A percentile compares a stretch with the other conserved stretches of the same genome.
These are phyloP conservation scores for Candolleomyces eurysporus DNA, from an alignment of 768 basidiomycete species.

Conservation along the genomic window DNA sequence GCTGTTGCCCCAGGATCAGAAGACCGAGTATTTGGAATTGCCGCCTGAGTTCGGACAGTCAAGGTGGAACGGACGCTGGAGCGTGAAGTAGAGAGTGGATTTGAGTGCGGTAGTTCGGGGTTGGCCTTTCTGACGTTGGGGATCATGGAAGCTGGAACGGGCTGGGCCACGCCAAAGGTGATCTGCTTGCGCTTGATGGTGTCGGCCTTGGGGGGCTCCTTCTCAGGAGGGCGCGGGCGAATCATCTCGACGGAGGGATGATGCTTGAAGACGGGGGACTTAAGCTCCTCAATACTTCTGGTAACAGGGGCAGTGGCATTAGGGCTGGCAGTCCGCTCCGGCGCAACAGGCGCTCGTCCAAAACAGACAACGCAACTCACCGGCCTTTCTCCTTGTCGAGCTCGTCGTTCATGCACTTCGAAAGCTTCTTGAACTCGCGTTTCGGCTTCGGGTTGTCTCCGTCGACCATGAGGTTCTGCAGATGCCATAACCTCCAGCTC, in stretches of 20 bases:
- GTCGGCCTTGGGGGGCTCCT: slow-evolving; percentile 73
- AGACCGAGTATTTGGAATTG: slow-evolving; percentile 41
- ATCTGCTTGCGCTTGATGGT: slow-evolving; percentile 89
- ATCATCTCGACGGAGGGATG: slow-evolving; percentile 80
- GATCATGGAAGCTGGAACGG: slow-evolving; percentile 42
- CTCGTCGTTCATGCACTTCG: slow-evolving; percentile 87
- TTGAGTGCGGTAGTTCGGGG: neutral
- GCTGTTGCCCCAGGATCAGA: slow-evolving; percentile 66
- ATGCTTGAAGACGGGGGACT: slow-evolving; percentile 78
- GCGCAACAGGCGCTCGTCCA: neutral
- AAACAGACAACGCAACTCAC: slow-evolving; percentile 41
- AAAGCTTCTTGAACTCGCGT: slow-evolving; percentile 87
- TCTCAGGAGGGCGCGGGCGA: slow-evolving; percentile 76
- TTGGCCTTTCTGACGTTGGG: slow-evolving; percentile 51
- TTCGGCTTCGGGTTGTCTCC: slow-evolving; percentile 85
- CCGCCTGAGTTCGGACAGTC: slow-evolving; percentile 56
- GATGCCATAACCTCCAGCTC: slow-evolving; percentile 90
- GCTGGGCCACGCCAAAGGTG: slow-evolving; percentile 82
- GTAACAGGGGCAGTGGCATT: slow-evolving; percentile 13
- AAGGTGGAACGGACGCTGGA: slow-evolving; percentile 50
- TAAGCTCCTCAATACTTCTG: slow-evolving; percentile 83
- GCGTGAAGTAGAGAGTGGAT: slow-evolving; percentile 26
- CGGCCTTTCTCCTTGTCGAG: slow-evolving; percentile 91
- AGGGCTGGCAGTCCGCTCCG: slow-evolving; percentile 33
- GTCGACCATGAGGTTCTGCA: slow-evolving; percentile 90